phyloP scores from a whole-genome alignment of 1,139 yeast species.

The Candida mesenterica region DNA sequence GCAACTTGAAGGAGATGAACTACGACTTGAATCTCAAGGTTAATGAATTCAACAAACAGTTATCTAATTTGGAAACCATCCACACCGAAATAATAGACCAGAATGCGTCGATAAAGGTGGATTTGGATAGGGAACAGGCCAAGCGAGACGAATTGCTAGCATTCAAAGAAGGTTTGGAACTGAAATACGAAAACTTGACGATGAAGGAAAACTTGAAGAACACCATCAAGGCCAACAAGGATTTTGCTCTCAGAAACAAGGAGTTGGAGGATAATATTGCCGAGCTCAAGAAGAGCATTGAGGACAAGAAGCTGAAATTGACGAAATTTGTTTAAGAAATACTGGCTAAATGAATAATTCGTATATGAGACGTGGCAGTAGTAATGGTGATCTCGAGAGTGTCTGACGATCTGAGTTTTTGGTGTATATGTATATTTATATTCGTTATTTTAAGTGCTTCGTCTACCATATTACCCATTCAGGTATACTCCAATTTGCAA shows the following conservation, averaged over 20 bases:
- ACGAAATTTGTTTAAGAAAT: neutral
- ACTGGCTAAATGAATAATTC: neutral
- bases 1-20: constrained; percentile 38
- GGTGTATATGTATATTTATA: too few relatives aligned
- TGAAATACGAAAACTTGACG: constrained; percentile 36
- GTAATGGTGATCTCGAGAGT: neutral
- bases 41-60: constrained; percentile 28
- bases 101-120: constrained; percentile 28
- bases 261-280: constrained; percentile 38
- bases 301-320: constrained; percentile 15
- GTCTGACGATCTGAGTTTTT: too few relatives aligned
- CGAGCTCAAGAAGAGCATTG: constrained; percentile 18
- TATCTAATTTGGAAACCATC: constrained; percentile 33
- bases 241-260: constrained; percentile 36
- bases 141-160: constrained; percentile 20
- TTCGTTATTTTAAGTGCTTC: too few relatives aligned
- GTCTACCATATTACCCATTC: too few relatives aligned
- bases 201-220: constrained; percentile 47
- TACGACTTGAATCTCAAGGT: constrained; percentile 34
- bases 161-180: constrained; percentile 23
- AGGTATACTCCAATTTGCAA: too few relatives aligned
- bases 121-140: constrained; percentile 24
- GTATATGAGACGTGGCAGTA: neutral
- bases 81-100: constrained; percentile 42
- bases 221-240: constrained; percentile 46